Percentiles rank a stretch among this genome's conserved stretches.
Conservation (phyloP, 768 basidiomycete genomes). For the Lyophyllum semitale region DNA sequence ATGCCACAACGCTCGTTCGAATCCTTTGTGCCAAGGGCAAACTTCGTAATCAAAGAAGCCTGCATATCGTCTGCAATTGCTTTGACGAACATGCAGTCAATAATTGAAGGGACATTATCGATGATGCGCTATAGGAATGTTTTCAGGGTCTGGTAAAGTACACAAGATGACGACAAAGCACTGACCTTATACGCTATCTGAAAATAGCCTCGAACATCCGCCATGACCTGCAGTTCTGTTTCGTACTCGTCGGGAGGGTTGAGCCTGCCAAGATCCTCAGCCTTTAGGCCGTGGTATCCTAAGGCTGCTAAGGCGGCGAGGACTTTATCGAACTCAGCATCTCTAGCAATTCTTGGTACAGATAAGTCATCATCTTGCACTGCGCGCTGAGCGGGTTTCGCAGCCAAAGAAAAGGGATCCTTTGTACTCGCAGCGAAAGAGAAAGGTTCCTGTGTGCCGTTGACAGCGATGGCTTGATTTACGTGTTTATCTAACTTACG, state of each 20-base stretch:
- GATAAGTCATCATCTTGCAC: neutral
- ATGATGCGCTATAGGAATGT: conserved; percentile 40
- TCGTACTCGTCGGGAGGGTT: conserved; percentile 37
- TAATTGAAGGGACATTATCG: conserved; percentile 39
- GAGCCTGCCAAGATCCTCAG: conserved; percentile 34
- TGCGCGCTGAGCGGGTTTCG: no score
- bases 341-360: neutral
- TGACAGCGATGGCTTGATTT: no score
- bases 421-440: no score
- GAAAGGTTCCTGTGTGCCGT: no score
- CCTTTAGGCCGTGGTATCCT: conserved; percentile 27
- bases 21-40: conserved; percentile 34
- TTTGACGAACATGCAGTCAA: conserved; percentile 33
- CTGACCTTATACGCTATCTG: conserved; percentile 46
- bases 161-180: neutral
- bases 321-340: conserved; percentile 7
- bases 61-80: conserved; percentile 31
- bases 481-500: no score
- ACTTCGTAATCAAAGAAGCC: conserved; percentile 32
- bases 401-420: no score
- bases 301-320: conserved; percentile 29
- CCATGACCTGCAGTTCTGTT: conserved; percentile 41
- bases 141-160: neutral
- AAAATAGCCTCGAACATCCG: conserved; percentile 47
- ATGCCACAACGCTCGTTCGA: conserved; percentile 36